Evolutionary conservation across 768 basidiomycete species (phyloP), one percentile per base, ranked within the genome.

Genomic region (Tylopilus intermedius): DNA sequence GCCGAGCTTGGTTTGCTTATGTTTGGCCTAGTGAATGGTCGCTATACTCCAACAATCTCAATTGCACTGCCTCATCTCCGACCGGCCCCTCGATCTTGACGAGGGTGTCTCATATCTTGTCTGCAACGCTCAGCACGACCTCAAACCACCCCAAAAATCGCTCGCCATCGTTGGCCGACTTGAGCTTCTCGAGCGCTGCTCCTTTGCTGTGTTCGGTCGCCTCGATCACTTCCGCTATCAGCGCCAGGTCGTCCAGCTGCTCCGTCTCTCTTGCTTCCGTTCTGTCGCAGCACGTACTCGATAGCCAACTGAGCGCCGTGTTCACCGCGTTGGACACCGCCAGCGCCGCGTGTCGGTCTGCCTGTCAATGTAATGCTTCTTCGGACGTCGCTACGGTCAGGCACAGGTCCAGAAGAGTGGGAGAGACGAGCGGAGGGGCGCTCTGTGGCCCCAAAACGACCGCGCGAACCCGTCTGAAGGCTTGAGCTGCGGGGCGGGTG

Each of bases 201-300:
- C 85, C 81, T 4, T 79, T 47, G 29, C 65, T 53, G 26, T 8
- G 79, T 52, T 94, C 90, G 35, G 95, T 77, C 30, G 76, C 77
- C 57, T 90, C 84, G 80, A 96, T 84, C 38, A 95, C 79, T 58
- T 88, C 81, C 58, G 76, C 74, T 58, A 97, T 79, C 53, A 95
- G 79, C 42, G 71, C 79, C 42, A 80, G 70, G 60, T 94, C 89
- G 10, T 86, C 80, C 22, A 86, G 67, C 48, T 82, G 79, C 56
- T 95, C 93, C 22, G 72, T 73, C 70, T 94, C 94, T 2, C 74
- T 73, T 42, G 83, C 71, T 4, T 76, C 73, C 27, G 78, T 90
- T 79, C 40, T 73, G 74, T 40, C 77, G 72, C 13, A 95, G 75
- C 61, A 96, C 82, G 62, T 96, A 94, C 66, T 89, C 85, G 27